These are phyloP conservation scores for Parasitella parasitica DNA, from an alignment of 371 early-diverging fungal genomes.

Conservation along the genomic window DNA sequence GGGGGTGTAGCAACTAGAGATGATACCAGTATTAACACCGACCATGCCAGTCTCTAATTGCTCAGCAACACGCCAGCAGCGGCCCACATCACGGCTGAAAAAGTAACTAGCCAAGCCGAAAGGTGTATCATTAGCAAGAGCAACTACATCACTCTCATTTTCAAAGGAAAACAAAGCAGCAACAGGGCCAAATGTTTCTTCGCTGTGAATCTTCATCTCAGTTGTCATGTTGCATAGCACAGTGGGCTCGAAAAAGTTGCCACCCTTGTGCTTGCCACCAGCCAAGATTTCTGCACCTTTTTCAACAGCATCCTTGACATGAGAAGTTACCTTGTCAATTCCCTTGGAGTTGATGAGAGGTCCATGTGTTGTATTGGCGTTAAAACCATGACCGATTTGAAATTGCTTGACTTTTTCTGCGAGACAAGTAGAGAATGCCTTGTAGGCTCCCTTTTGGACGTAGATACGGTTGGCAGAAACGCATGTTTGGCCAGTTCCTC, in stretches of 20 bases:
- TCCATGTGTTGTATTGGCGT: constrained; percentile 64
- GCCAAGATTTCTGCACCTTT: constrained; percentile 66
- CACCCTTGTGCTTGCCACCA: constrained; percentile 58
- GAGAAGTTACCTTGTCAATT: constrained; percentile 66
- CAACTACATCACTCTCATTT: constrained; percentile 72
- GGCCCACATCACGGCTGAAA: constrained; percentile 71
- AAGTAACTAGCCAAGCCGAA: constrained; percentile 87
- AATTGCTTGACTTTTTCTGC: constrained; percentile 59
- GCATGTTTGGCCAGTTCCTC: constrained; percentile 88
- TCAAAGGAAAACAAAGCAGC: constrained; percentile 69
- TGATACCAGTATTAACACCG: constrained; percentile 78
- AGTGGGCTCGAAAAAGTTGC: constrained; percentile 75
- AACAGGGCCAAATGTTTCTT: constrained; percentile 85
- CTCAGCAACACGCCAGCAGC: constrained; percentile 83
- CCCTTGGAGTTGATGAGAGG: constrained; percentile 77
- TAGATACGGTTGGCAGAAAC: constrained; percentile 87
- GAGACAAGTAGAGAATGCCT: constrained; percentile 61
- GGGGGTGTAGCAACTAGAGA: constrained; percentile 67
- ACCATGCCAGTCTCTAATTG: constrained; percentile 88
- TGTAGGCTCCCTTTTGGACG: constrained; percentile 76
- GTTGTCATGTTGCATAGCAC: constrained; percentile 63
- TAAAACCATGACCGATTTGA: constrained; percentile 77
- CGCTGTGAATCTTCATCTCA: constrained; percentile 60
- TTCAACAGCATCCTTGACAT: constrained; percentile 69
- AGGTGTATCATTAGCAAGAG: constrained; percentile 69